phyloP scores from a whole-genome alignment of 139 green algal genomes.

The Picochlorum sp. region DNA sequence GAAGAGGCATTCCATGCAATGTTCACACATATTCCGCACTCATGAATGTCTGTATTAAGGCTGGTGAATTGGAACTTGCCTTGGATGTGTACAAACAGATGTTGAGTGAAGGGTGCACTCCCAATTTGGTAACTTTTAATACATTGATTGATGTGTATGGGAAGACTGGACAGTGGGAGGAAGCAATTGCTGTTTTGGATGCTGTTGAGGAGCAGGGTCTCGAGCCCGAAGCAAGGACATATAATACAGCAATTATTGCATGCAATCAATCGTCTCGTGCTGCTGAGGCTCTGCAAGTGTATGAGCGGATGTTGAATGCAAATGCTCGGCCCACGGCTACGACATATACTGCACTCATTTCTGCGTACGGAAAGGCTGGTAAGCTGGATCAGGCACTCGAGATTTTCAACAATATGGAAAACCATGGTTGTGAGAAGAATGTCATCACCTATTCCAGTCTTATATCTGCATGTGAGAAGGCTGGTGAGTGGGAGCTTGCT shows the following conservation, averaged over 20 bases:
- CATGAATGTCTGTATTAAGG: conserved; percentile 61
- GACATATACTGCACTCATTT: conserved; percentile 81
- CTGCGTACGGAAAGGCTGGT: conserved; percentile 65
- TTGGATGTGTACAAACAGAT: conserved; percentile 52
- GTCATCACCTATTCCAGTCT: conserved; percentile 66
- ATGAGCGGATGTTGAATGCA: conserved; percentile 65
- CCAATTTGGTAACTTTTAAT: conserved; percentile 70
- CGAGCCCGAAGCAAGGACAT: conserved; percentile 71
- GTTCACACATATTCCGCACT: conserved; percentile 65
- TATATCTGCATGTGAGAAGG: conserved; percentile 48
- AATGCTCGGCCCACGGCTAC: conserved; percentile 65
- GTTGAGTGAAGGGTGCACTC: conserved; percentile 28
- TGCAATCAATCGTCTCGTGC: conserved; percentile 47
- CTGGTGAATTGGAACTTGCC: conserved; percentile 47
- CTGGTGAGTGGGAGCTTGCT: conserved; percentile 68
- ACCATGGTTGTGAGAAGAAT: conserved; percentile 41
- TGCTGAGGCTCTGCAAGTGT: conserved; percentile 59
- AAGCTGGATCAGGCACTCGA: conserved; percentile 52
- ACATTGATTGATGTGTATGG: conserved; percentile 62
- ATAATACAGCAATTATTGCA: conserved; percentile 69
- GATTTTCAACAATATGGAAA: conserved; percentile 55
- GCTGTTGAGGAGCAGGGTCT: conserved; percentile 46
- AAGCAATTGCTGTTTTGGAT: conserved; percentile 44
- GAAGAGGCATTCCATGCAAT: conserved; percentile 49
- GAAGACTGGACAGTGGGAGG: conserved; percentile 60